phyloP scores from a whole-genome alignment of 441 rosid genomes.

The Flueggea neowawraea region DNA sequence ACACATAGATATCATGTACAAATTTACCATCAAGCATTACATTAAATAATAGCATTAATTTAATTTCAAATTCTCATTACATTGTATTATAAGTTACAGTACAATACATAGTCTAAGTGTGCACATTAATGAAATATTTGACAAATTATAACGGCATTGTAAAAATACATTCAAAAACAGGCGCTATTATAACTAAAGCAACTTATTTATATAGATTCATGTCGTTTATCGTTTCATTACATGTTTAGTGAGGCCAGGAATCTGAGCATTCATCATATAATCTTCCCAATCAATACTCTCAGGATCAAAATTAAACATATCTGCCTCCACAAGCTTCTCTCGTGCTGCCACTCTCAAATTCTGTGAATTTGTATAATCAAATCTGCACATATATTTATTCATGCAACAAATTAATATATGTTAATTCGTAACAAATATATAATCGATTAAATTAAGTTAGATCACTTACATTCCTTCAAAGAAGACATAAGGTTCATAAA shows the following conservation, averaged over 20 bases:
- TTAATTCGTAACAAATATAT: too few species aligned
- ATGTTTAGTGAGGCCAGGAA: conserved; percentile 30
- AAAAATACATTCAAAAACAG: too few species aligned
- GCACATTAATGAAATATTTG: too few species aligned
- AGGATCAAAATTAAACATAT: conserved; percentile 27
- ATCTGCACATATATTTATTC: conserved; percentile 11
- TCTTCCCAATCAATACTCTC: conserved; percentile 34
- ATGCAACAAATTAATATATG: not conserved
- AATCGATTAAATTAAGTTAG: not conserved
- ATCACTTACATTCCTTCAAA: conserved; percentile 7
- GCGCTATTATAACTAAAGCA: too few species aligned
- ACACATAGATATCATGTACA: too few species aligned
- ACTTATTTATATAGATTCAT: too few species aligned
- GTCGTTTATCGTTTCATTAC: conserved; percentile 9
- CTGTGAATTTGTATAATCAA: conserved; percentile 32
- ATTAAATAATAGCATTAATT: too few species aligned
- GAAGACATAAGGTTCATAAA: conserved; percentile 48
- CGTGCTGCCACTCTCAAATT: conserved; percentile 19
- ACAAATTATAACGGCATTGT: too few species aligned
- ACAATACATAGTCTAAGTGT: too few species aligned
- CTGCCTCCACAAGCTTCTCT: conserved; percentile 14
- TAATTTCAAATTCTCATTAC: too few species aligned
- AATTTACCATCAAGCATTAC: too few species aligned
- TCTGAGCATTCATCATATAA: conserved; percentile 27
- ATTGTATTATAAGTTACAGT: too few species aligned